These are phyloP conservation scores for Plasmodium vinckei DNA, from an alignment of 169 alveolate species.

Conservation along the genomic window DNA sequence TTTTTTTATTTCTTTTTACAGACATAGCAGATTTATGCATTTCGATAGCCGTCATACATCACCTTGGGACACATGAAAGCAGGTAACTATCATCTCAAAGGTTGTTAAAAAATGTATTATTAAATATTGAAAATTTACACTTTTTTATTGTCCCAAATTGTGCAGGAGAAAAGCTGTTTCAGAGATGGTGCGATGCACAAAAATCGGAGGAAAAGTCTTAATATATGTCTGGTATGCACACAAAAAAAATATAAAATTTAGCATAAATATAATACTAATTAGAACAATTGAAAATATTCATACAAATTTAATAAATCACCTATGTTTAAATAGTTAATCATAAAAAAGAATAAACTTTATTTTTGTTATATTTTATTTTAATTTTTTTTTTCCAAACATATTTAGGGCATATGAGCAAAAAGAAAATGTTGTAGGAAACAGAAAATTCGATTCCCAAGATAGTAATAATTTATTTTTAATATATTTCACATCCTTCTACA, in stretches of 20 bases:
- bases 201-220: slow-evolving; percentile 87
- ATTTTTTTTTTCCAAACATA: slow-evolving; percentile 25
- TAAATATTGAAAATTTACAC: neutral
- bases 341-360: neutral
- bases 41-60: slow-evolving; percentile 96
- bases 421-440: slow-evolving; percentile 84
- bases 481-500: neutral
- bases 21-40: slow-evolving; percentile 92
- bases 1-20: slow-evolving; percentile 65
- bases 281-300: neutral
- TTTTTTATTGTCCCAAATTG: neutral
- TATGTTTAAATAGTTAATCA: neutral
- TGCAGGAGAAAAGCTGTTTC: slow-evolving; percentile 26
- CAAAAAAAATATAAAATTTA: neutral
- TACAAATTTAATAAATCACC: too few relatives aligned
- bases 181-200: slow-evolving; percentile 90
- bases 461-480: slow-evolving; percentile 58
- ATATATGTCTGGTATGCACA: slow-evolving; percentile 91
- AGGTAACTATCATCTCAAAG: slow-evolving; percentile 85
- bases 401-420: slow-evolving; percentile 87
- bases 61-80: slow-evolving; percentile 90
- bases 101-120: neutral
- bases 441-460: slow-evolving; percentile 91
- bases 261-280: neutral
- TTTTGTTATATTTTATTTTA: neutral